These are phyloP conservation scores for Sphaerobolus stellatus DNA, from an alignment of 1,284 basidiomycete species.

Conservation along the genomic window DNA sequence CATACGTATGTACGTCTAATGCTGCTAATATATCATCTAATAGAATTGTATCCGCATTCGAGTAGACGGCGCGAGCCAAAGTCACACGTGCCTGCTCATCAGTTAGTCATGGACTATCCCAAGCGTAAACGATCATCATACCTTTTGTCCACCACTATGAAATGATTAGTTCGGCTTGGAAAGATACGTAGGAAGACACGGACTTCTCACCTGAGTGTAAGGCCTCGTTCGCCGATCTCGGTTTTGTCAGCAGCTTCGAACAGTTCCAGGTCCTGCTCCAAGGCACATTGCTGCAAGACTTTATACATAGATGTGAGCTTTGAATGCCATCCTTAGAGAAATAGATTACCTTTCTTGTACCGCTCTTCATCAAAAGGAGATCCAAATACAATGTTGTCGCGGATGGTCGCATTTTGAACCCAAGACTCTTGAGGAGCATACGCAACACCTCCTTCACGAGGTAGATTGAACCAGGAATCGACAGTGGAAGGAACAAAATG, in stretches of 20 bases:
- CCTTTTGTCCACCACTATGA: slow-evolving; percentile 71
- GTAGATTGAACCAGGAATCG: slow-evolving; percentile 40
- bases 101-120: no score
- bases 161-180: slow-evolving; percentile 8
- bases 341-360: slow-evolving; percentile 21
- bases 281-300: slow-evolving; percentile 17
- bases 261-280: slow-evolving; percentile 7
- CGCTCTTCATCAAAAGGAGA: slow-evolving; percentile 25
- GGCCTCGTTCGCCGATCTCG: slow-evolving; percentile 66
- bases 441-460: slow-evolving; percentile 41
- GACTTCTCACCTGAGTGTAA: slow-evolving; percentile 47
- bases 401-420: slow-evolving; percentile 28
- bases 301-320: background rate
- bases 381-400: slow-evolving; percentile 35
- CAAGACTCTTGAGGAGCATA: slow-evolving; percentile 46
- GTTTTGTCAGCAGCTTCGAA: slow-evolving; percentile 60
- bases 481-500: slow-evolving; percentile 25
- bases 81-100: slow-evolving; percentile 42
- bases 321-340: background rate
- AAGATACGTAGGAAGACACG: background rate
- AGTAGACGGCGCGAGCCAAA: slow-evolving; percentile 40
- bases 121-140: background rate
- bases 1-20: slow-evolving; percentile 44
- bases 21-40: slow-evolving; percentile 38
- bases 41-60: slow-evolving; percentile 34